phyloP scores from a whole-genome alignment of 2,329 filamentous ascomycete genomes.

The Talaromyces sp. region DNA sequence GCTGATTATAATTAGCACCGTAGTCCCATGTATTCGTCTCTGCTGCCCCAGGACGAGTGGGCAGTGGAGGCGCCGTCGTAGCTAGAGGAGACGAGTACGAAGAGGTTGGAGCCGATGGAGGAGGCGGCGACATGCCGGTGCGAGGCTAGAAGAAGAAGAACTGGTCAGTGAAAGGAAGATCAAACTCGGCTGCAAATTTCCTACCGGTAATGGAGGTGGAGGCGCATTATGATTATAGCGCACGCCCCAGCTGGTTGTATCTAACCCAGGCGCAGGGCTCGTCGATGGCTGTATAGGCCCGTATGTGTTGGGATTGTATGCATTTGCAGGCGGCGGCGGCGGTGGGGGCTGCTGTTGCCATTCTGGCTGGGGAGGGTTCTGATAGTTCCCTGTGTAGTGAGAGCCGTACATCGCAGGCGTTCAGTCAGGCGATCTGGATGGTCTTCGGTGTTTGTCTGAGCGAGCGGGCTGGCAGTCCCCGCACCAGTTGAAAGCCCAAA shows the following conservation, averaged over 20 bases:
- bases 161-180: not conserved
- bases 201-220: constrained; percentile 34
- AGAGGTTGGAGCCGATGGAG: not conserved
- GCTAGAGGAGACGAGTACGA: constrained; percentile 4
- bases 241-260: constrained; percentile 40
- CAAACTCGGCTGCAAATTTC: not conserved
- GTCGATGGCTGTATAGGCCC: constrained; percentile 26
- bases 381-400: constrained; percentile 17
- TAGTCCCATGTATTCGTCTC: constrained; percentile 13
- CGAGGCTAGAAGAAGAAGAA: constrained; percentile 6
- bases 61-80: constrained; percentile 1
- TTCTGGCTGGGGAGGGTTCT: constrained; percentile 31
- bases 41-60: not conserved
- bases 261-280: constrained; percentile 15
- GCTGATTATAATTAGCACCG: constrained; percentile 1
- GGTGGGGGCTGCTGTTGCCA: constrained; percentile 22
- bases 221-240: constrained; percentile 33
- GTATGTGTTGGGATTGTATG: constrained; percentile 32
- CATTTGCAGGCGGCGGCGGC: constrained; percentile 8
- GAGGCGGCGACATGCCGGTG: constrained; percentile 2
- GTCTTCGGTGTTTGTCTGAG: not conserved
- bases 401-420: constrained; percentile 29
- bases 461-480: not conserved
- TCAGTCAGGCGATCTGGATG: not conserved
- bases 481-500: not conserved